Conservation (phyloP, 2,329 filamentous ascomycete genomes). For the Neoascochyta sp. region DNA sequence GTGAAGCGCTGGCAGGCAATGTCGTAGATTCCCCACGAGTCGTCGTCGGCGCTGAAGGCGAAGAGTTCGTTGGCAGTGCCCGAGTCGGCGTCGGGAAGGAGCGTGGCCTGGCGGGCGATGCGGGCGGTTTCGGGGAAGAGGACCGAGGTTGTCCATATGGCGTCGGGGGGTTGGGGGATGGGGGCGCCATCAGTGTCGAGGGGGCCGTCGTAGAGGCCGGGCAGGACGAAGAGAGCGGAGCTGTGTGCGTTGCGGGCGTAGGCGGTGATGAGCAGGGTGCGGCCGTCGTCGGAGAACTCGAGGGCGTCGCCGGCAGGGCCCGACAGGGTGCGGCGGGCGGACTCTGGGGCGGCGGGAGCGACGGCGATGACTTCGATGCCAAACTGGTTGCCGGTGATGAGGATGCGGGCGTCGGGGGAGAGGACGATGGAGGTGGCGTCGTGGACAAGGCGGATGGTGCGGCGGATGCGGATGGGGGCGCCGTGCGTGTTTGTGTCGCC, state of each 20-base stretch:
- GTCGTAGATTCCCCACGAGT: constrained; percentile 42
- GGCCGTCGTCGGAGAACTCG: constrained; percentile 40
- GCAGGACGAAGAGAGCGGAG: constrained; percentile 39
- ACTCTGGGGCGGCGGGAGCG: constrained; percentile 52
- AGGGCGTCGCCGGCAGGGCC: constrained; percentile 37
- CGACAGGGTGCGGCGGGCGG: constrained; percentile 34
- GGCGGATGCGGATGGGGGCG: constrained; percentile 61
- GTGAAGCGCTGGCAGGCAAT: constrained; percentile 38
- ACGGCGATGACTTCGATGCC: constrained; percentile 86
- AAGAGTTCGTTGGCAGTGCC: constrained; percentile 41
- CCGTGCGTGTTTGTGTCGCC: no score
- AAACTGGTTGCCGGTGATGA: constrained; percentile 80
- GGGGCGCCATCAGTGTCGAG: constrained; percentile 41
- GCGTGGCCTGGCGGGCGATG: constrained; percentile 38
- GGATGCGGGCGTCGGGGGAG: constrained; percentile 74
- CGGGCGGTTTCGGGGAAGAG: constrained; percentile 41
- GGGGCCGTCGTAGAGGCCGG: constrained; percentile 39
- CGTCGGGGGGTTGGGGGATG: constrained; percentile 34
- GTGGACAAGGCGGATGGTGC: constrained; percentile 74
- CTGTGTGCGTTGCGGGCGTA: constrained; percentile 35
- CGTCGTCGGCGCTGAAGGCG: constrained; percentile 41
- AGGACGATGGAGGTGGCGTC: constrained; percentile 73
- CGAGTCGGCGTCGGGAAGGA: constrained; percentile 38
- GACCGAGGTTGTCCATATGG: constrained; percentile 39
- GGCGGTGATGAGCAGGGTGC: constrained; percentile 39